Evolutionary conservation across 2,329 filamentous ascomycete species (phyloP).

Genomic region (Albophoma yamanashiensis): DNA sequence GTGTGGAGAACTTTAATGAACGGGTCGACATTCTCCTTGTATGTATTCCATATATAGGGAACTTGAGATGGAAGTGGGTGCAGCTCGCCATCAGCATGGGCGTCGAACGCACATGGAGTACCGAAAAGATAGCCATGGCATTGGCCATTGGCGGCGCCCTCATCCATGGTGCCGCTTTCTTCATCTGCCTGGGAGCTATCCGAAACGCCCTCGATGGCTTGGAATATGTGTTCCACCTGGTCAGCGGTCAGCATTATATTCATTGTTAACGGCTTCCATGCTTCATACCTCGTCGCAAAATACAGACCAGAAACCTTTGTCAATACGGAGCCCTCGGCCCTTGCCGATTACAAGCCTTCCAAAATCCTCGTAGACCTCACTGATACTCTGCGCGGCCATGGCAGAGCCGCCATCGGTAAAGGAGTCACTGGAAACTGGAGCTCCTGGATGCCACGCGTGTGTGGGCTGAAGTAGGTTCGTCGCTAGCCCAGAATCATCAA

Average conservation of each 20-base stretch:
- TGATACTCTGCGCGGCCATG: neutral
- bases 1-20: slow-evolving; percentile 19
- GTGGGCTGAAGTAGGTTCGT: neutral
- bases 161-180: neutral
- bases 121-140: slow-evolving; percentile 10
- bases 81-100: slow-evolving; percentile 4
- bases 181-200: slow-evolving; percentile 3
- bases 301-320: slow-evolving; percentile 19
- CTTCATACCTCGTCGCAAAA: slow-evolving; percentile 17
- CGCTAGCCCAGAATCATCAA: neutral
- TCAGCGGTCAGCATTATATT: neutral
- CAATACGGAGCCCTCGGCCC: slow-evolving; percentile 14
- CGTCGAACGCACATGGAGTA: neutral
- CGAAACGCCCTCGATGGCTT: slow-evolving; percentile 16
- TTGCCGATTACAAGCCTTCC: slow-evolving; percentile 15
- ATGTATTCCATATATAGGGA: slow-evolving; percentile 18
- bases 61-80: slow-evolving; percentile 16
- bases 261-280: neutral
- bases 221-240: slow-evolving; percentile 17
- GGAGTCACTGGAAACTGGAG: neutral
- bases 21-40: slow-evolving; percentile 17
- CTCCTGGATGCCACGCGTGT: neutral
- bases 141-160: neutral
- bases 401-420: neutral
- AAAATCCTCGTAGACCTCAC: slow-evolving; percentile 18